phyloP scores from a whole-genome alignment of 176 grass and related monocot species.

The Bolboschoenus planiculmis region DNA sequence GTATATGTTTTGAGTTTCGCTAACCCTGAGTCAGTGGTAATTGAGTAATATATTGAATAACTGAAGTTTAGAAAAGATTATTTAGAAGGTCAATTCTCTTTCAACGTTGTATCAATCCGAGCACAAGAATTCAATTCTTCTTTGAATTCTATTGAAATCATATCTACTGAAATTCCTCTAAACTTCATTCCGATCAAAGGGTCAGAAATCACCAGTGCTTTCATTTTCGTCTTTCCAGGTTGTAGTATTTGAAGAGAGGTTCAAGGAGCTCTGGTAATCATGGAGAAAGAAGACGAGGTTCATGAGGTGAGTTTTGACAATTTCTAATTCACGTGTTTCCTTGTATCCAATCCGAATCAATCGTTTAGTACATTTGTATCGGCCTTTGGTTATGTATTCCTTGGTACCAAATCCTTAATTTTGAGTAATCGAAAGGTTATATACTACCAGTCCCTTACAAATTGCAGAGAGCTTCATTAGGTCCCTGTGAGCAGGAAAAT shows the following conservation, averaged over 20 bases:
- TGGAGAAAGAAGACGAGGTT: conserved; percentile 24
- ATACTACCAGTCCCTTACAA: background rate
- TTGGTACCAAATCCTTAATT: background rate
- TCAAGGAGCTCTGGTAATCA: background rate
- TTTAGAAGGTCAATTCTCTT: too few species aligned
- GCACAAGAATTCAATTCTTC: too few species aligned
- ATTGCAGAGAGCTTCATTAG: background rate
- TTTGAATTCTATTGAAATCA: too few species aligned
- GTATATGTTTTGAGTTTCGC: too few species aligned
- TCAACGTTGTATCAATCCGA: too few species aligned
- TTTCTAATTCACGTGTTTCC: background rate
- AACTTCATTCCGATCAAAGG: too few species aligned
- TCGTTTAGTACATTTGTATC: background rate
- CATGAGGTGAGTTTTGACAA: background rate
- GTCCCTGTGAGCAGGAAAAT: background rate
- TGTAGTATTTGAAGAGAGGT: background rate
- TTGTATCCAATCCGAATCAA: background rate
- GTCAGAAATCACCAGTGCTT: background rate
- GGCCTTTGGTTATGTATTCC: background rate
- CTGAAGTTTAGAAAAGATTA: too few species aligned
- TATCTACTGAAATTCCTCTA: too few species aligned
- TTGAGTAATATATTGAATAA: too few species aligned
- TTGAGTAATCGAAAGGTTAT: background rate
- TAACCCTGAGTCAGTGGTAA: too few species aligned
- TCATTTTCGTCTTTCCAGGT: background rate